A percentile compares a stretch with the other conserved stretches of the same genome.
These are phyloP conservation scores for Ceratocystiopsis minuta DNA, from an alignment of 2,329 filamentous ascomycete genomes.

Conservation along the genomic window DNA sequence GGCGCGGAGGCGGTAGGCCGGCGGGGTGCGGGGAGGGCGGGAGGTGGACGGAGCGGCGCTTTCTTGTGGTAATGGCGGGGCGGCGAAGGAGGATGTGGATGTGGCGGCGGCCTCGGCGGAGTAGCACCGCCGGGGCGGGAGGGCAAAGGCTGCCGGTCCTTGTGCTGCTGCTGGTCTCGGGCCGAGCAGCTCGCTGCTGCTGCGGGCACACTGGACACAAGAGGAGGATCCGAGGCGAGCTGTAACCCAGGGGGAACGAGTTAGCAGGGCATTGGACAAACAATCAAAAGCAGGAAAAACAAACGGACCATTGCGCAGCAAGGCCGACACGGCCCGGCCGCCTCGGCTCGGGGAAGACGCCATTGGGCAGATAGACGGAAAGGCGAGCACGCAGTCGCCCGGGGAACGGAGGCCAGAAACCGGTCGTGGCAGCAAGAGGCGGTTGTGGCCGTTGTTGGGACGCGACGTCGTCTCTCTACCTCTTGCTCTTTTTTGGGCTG, in stretches of 20 bases:
- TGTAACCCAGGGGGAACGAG: background rate
- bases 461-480: too few relatives aligned
- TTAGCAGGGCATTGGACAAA: background rate
- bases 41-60: conserved; percentile 7
- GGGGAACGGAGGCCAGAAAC: too few relatives aligned
- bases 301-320: conserved; percentile 26
- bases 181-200: too few relatives aligned
- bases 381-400: background rate
- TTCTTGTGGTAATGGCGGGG: too few relatives aligned
- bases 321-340: conserved; percentile 27
- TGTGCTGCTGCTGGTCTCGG: too few relatives aligned
- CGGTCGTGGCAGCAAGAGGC: too few relatives aligned
- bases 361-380: conserved; percentile 19
- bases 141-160: too few relatives aligned
- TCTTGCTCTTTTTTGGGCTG: too few relatives aligned
- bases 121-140: conserved; percentile 13
- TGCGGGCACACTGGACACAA: too few relatives aligned
- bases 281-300: background rate
- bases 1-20: conserved; percentile 31
- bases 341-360: conserved; percentile 37
- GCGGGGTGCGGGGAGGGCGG: conserved; percentile 12
- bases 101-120: conserved; percentile 16
- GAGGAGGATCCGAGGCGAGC: too few relatives aligned
- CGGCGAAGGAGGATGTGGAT: conserved; percentile 14
- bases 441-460: too few relatives aligned